These are phyloP conservation scores for Salix dunnii DNA, from an alignment of 345 rosid species.

Conservation along the genomic window DNA sequence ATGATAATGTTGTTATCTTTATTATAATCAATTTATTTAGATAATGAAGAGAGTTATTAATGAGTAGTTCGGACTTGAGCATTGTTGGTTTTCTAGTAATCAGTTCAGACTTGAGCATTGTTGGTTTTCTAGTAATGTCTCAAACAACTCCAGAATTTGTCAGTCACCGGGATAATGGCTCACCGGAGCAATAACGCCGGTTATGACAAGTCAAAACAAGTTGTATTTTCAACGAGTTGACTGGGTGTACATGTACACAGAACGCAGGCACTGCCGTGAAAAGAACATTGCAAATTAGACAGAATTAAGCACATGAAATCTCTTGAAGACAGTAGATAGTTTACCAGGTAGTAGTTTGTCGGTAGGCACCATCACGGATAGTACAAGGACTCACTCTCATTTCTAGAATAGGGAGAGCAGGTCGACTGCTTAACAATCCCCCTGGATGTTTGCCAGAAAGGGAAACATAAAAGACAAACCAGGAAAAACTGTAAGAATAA, in stretches of 20 bases:
- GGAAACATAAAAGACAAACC: neutral
- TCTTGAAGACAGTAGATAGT: neutral
- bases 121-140: too few relatives aligned
- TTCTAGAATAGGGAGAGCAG: slow-evolving; percentile 6
- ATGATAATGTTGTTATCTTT: too few relatives aligned
- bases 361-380: neutral
- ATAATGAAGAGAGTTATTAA: too few relatives aligned
- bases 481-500: neutral
- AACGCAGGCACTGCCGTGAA: neutral
- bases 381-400: slow-evolving; percentile 15
- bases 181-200: slow-evolving; percentile 11
- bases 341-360: neutral
- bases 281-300: neutral
- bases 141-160: neutral
- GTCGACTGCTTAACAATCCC: neutral
- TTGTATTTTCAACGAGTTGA: slow-evolving; percentile 14
- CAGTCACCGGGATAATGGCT: slow-evolving; percentile 12
- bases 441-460: slow-evolving; percentile 13
- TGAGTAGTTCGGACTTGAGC: too few relatives aligned
- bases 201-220: neutral
- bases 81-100: too few relatives aligned
- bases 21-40: too few relatives aligned
- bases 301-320: neutral
- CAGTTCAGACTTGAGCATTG: too few relatives aligned
- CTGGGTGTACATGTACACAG: neutral